A percentile compares a stretch with the other conserved stretches of the same genome.
These are phyloP conservation scores for Flaveria bidentis DNA, from an alignment of 129 eudicot species.

Conservation along the genomic window DNA sequence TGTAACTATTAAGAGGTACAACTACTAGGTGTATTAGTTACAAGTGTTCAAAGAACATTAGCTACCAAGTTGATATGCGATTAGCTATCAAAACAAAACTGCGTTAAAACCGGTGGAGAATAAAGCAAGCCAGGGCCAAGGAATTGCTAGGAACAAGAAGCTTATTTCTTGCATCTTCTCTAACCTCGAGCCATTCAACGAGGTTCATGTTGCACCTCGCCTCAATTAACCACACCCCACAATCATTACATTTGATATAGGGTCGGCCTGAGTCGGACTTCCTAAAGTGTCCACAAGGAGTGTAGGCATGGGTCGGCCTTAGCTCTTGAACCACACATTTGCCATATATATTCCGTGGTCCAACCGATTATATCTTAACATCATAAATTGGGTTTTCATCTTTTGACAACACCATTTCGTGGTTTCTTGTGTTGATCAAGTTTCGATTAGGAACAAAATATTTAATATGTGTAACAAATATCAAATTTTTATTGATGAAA, in stretches of 20 bases:
- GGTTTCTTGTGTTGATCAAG: too few relatives aligned
- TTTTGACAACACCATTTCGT: too few relatives aligned
- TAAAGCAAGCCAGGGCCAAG: conserved; percentile 73
- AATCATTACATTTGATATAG: conserved; percentile 79
- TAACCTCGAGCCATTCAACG: conserved; percentile 63
- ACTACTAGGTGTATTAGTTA: too few relatives aligned
- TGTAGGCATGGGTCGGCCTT: conserved; percentile 49
- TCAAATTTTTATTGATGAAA: too few relatives aligned
- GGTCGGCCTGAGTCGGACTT: conserved; percentile 64
- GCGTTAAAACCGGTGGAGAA: conserved; percentile 61
- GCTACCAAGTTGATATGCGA: too few relatives aligned
- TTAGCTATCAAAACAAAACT: conserved; percentile 39
- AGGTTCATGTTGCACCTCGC: conserved; percentile 56
- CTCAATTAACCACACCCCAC: conserved; percentile 77
- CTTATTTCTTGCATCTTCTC: conserved; percentile 43
- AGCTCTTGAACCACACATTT: conserved; percentile 41
- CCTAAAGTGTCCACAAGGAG: conserved; percentile 66
- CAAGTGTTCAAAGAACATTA: too few relatives aligned
- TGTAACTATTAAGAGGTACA: too few relatives aligned
- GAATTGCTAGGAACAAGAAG: conserved; percentile 41
- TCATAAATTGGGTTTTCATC: conserved; percentile 21
- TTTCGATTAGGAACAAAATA: too few relatives aligned
- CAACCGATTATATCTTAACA: conserved; percentile 59
- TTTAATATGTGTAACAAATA: too few relatives aligned
- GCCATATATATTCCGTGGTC: conserved; percentile 62